Evolutionary conservation across 1,139 yeast species (phyloP).

Genomic region (Protomyces lactucae-debilis): DNA sequence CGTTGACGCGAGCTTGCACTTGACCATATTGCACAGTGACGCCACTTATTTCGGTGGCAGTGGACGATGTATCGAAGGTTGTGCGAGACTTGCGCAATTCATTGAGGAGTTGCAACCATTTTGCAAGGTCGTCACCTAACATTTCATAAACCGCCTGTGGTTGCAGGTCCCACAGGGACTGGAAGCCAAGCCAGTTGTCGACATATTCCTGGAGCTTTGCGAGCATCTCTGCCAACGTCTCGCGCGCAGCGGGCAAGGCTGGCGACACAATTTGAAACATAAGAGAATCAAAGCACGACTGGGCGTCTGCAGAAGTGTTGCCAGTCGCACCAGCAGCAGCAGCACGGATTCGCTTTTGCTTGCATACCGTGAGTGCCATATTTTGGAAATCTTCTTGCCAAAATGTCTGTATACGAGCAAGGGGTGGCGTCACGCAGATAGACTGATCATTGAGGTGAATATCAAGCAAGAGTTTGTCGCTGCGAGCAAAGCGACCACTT

Average conservation of each 20-base stretch:
- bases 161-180: slow-evolving; percentile 56
- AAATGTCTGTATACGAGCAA: slow-evolving; percentile 40
- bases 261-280: neutral
- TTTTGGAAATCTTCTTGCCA: slow-evolving; percentile 34
- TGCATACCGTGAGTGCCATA: slow-evolving; percentile 11
- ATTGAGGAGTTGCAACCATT: slow-evolving; percentile 50
- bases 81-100: slow-evolving; percentile 48
- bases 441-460: slow-evolving; percentile 46
- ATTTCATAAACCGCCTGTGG: slow-evolving; percentile 39
- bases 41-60: slow-evolving; percentile 44
- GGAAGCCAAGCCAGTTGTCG: slow-evolving; percentile 53
- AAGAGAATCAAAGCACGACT: neutral
- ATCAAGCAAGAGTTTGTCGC: slow-evolving; percentile 38
- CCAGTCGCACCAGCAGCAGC: slow-evolving; percentile 38
- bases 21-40: slow-evolving; percentile 47
- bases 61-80: slow-evolving; percentile 52
- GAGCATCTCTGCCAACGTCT: slow-evolving; percentile 36
- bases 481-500: neutral
- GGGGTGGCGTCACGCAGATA: slow-evolving; percentile 45
- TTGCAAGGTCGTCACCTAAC: slow-evolving; percentile 42
- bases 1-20: slow-evolving; percentile 52
- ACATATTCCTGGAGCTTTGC: slow-evolving; percentile 38
- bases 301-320: neutral
- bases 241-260: slow-evolving; percentile 32
- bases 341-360: slow-evolving; percentile 36